Conservation (phyloP, 768 basidiomycete genomes). For the Psilocybe tampanensis region DNA sequence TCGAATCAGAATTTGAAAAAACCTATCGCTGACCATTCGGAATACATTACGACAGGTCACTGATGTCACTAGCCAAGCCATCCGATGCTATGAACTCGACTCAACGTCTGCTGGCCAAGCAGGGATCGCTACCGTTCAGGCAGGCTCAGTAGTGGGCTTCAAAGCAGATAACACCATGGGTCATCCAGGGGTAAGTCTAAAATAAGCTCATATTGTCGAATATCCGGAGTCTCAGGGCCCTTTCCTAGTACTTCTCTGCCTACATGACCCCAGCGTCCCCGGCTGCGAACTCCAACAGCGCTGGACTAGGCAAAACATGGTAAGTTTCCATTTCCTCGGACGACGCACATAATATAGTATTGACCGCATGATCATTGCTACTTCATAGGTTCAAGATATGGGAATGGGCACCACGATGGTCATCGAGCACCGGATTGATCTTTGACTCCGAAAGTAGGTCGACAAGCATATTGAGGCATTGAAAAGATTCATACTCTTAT, state of each 20-base stretch:
- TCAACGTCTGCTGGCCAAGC: slow-evolving; percentile 27
- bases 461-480: background rate
- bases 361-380: background rate
- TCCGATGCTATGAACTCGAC: slow-evolving; percentile 37
- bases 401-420: slow-evolving; percentile 37
- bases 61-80: slow-evolving; percentile 35
- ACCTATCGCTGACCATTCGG: no score
- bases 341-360: no score
- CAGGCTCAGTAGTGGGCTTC: slow-evolving; percentile 34
- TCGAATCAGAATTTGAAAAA: background rate
- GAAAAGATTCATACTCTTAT: background rate
- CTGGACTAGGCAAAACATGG: slow-evolving; percentile 46
- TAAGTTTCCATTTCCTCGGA: background rate
- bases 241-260: slow-evolving; percentile 33
- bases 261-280: slow-evolving; percentile 34
- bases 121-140: slow-evolving; percentile 31
- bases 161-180: slow-evolving; percentile 35
- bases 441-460: slow-evolving; percentile 32
- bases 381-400: slow-evolving; percentile 46
- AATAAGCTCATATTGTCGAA: background rate
- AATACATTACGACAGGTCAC: no score
- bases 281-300: slow-evolving; percentile 36
- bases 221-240: background rate
- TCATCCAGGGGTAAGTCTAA: slow-evolving; percentile 31
- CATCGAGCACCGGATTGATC: slow-evolving; percentile 30